phyloP scores from a whole-genome alignment of 1,284 basidiomycete species.

The Ceratobasidium sp. region DNA sequence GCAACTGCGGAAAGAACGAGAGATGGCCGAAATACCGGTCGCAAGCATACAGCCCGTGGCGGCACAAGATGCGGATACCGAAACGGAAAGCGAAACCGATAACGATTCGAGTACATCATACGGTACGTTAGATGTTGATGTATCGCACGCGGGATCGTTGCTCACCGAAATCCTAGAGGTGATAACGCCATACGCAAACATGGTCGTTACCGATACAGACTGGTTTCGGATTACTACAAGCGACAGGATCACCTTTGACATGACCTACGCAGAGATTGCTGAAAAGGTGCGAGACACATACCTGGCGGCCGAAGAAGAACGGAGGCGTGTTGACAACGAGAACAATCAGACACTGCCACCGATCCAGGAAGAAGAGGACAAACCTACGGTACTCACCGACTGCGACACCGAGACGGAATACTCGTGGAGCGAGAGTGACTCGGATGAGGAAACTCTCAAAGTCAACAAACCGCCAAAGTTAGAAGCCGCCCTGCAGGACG shows the following conservation, averaged over 20 bases:
- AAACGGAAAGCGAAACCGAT: neutral
- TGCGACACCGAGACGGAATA: slow-evolving; percentile 42
- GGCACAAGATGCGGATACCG: neutral
- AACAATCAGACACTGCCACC: slow-evolving; percentile 38
- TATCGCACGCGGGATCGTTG: neutral
- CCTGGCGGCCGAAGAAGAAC: neutral
- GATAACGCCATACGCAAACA: neutral
- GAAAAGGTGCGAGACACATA: neutral
- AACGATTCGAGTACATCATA: neutral
- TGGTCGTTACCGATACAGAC: neutral
- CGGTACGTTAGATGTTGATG: neutral
- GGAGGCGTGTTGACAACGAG: slow-evolving; percentile 28
- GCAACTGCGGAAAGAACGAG: neutral
- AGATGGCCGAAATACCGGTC: neutral
- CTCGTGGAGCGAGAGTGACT: neutral
- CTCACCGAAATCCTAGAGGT: neutral
- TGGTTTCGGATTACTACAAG: neutral
- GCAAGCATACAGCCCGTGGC: slow-evolving; percentile 6
- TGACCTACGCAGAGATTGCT: neutral
- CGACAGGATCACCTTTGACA: neutral
- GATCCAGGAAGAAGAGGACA: neutral
- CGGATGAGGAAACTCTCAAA: neutral
- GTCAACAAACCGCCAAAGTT: too few relatives aligned
- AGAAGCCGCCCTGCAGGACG: too few relatives aligned
- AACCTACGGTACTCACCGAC: too few relatives aligned